Conservation (phyloP, 306 rosid genomes). For the Dicorynia guianensis region DNA sequence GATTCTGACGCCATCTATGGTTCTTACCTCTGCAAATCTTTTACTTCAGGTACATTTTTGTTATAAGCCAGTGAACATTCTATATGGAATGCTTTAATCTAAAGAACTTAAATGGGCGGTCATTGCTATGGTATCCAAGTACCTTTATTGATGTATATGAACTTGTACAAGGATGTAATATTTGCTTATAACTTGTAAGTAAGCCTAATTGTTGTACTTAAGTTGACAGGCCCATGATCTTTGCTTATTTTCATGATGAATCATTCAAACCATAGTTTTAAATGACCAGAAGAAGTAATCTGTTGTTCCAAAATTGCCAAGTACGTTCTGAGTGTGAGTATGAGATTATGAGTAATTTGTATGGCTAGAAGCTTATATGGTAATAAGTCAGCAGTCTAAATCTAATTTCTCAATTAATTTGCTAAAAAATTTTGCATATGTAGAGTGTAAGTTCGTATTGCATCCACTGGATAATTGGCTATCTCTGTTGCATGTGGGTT, state of each 20-base stretch:
- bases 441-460: background rate
- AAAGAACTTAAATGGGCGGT: background rate
- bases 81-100: background rate
- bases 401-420: background rate
- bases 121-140: background rate
- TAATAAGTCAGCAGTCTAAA: background rate
- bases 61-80: background rate
- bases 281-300: background rate
- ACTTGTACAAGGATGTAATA: background rate
- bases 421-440: background rate
- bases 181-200: background rate
- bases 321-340: background rate
- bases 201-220: background rate
- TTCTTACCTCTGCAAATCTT: conserved; percentile 4
- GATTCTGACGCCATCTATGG: background rate
- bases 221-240: conserved; percentile 14
- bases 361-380: background rate
- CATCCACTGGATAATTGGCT: background rate
- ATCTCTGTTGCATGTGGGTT: conserved; percentile 3
- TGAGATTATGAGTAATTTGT: background rate
- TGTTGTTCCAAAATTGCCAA: conserved; percentile 1
- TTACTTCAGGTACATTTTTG: background rate
- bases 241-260: background rate
- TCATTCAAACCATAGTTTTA: background rate
- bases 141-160: too few relatives aligned